Evolutionary conservation across 2,329 filamentous ascomycete species (phyloP), one percentile per base, ranked within the genome.

Genomic region (Cercospora sp.): DNA sequence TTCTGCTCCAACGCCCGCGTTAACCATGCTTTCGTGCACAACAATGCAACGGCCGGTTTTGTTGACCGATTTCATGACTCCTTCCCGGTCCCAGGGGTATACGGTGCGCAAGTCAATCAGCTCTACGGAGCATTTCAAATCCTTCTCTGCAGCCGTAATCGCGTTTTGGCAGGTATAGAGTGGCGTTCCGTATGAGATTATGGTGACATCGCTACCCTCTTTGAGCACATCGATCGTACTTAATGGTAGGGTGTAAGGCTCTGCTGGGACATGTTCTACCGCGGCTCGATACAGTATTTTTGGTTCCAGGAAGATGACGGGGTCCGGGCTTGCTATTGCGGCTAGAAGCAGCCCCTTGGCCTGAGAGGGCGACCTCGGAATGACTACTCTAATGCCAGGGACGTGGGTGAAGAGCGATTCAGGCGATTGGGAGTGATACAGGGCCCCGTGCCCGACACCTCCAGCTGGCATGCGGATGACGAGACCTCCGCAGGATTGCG

Each of bases 231-330:
- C 93, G 0, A 94, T 94, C 78, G 92, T 94, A 74, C 90, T 92
- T 10, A 97, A 84, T 0, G 93, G 93, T 13, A 97, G 85, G n/a
- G 89, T 88, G 78, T 95, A 97, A 3, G 91, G 83, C 24, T 88
- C 90, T 0, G 89, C 87, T 0, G 94, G 94, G 0, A 97, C 94
- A 79, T 97, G 92, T 80, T 97, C 94, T 30, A 97, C 92, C 0
- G 94, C 92, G 0, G 94, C 93, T 21, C 94, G 90, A 79, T 97
- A 97, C 12, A 97, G 83, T 58, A 95, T 91, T 82, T 97, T 97
- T 55, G 94, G 94, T 79, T 97, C 94, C 89, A 97, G 89, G 80
- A 97, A 97, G 63, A 97, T 84, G 70, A 94, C 92, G 0, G 94
- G 94, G 78, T 97, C 94, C 70, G 93, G 92, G 75, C 85, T 88